A percentile compares a stretch with the other conserved stretches of the same genome.
Evolutionary conservation across 2,329 filamentous ascomycete genomes (phyloP).

Genomic region (Talaromyces atroroseus): DNA sequence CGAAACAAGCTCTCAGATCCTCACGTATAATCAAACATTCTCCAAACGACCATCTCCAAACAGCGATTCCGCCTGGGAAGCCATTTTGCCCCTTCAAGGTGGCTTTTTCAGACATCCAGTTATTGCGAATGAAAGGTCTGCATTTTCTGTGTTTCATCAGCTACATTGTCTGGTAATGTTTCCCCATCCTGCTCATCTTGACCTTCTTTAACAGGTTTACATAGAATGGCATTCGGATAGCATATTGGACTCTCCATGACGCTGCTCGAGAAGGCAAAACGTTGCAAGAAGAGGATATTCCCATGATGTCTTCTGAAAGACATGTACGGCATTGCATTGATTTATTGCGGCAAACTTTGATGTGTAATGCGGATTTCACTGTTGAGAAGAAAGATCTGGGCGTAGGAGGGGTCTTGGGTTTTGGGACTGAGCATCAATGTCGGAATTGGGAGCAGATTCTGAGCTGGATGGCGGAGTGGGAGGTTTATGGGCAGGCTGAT

Average conservation of each 20-base stretch:
- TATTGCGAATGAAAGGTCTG: background rate
- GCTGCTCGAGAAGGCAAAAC: background rate
- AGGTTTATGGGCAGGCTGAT: background rate
- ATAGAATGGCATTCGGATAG: background rate
- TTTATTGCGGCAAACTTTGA: background rate
- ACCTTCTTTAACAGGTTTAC: too few relatives aligned
- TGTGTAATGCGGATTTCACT: background rate
- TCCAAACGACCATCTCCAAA: background rate
- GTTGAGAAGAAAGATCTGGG: background rate
- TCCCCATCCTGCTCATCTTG: too few relatives aligned
- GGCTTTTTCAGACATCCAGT: conserved; percentile 2
- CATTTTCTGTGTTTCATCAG: background rate
- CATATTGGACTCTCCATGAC: background rate
- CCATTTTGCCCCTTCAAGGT: background rate
- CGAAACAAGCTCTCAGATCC: background rate
- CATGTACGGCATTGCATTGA: conserved; percentile 3
- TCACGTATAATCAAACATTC: conserved; percentile 2
- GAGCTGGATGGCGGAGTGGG: background rate
- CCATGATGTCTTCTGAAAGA: background rate
- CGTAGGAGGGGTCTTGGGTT: background rate
- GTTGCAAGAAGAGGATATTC: background rate
- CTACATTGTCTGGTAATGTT: conserved; percentile 2
- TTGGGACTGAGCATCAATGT: background rate
- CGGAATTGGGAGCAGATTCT: background rate
- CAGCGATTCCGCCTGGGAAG: background rate